Evolutionary conservation across 2,329 filamentous ascomycete genomes (phyloP).

Genomic region (Elsinoe fawcettii): DNA sequence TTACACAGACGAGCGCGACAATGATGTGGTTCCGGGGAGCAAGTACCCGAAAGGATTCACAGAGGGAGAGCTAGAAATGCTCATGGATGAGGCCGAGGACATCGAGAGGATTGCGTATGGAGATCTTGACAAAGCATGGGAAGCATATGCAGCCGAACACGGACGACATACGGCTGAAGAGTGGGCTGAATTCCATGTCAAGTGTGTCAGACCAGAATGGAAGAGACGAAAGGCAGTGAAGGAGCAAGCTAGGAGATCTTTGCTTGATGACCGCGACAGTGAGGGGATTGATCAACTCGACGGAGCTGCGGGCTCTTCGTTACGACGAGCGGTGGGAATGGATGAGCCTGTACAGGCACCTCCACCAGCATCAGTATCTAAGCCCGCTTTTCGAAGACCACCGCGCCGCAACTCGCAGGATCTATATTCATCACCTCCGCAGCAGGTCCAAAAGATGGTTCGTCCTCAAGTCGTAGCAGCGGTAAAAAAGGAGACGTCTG

Average conservation of each 20-base stretch:
- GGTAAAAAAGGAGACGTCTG: not conserved
- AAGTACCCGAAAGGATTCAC: constrained; percentile 27
- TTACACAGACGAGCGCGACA: too few species aligned
- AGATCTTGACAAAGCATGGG: constrained; percentile 23
- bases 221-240: constrained; percentile 2
- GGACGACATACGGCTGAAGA: constrained; percentile 17
- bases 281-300: not conserved
- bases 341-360: constrained; percentile 3
- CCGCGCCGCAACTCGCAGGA: not conserved
- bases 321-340: not conserved
- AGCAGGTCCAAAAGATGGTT: not conserved
- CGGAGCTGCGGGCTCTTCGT: not conserved
- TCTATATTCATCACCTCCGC: not conserved
- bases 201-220: constrained; percentile 14
- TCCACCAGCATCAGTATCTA: not conserved
- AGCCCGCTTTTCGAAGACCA: not conserved
- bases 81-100: constrained; percentile 19
- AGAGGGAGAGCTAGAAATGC: constrained; percentile 20
- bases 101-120: constrained; percentile 16
- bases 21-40: too few species aligned
- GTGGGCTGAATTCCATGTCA: constrained; percentile 11
- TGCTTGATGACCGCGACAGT: not conserved
- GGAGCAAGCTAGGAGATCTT: constrained; percentile 1
- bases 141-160: constrained; percentile 19
- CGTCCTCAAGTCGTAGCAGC: not conserved